A percentile compares a stretch with the other conserved stretches of the same genome.
These are phyloP conservation scores for Paraphoma chrysanthemicola DNA, from an alignment of 2,329 filamentous ascomycete genomes.

Conservation along the genomic window DNA sequence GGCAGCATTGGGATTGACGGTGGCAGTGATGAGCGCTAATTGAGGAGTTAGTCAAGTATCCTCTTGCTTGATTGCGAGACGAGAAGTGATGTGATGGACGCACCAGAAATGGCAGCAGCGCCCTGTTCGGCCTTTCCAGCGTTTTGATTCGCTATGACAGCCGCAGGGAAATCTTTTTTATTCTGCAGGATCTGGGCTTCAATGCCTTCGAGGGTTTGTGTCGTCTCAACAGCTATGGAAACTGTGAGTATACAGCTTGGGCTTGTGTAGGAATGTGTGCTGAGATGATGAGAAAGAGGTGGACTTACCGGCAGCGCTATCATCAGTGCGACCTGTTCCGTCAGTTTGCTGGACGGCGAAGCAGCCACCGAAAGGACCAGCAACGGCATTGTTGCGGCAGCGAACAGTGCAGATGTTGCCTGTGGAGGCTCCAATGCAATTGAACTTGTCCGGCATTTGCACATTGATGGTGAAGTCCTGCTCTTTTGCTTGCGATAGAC, in stretches of 20 bases:
- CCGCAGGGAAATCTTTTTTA: conserved; percentile 57
- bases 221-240: conserved; percentile 53
- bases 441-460: conserved; percentile 62
- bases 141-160: conserved; percentile 55
- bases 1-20: conserved; percentile 19
- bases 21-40: conserved; percentile 23
- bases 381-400: conserved; percentile 66
- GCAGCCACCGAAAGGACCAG: conserved; percentile 69
- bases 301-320: conserved; percentile 36
- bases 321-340: conserved; percentile 32
- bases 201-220: conserved; percentile 55
- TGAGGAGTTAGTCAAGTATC: conserved; percentile 10
- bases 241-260: conserved; percentile 25
- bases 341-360: conserved; percentile 66
- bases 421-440: conserved; percentile 59
- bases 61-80: not conserved
- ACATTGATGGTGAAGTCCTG: conserved; percentile 66
- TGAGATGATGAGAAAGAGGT: not conserved
- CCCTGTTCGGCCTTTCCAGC: conserved; percentile 49
- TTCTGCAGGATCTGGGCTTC: conserved; percentile 59
- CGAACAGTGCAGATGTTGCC: conserved; percentile 69
- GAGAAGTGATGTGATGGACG: conserved; percentile 12
- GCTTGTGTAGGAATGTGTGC: conserved; percentile 6
- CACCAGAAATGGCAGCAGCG: conserved; percentile 51
- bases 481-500: conserved; percentile 63